Evolutionary conservation across 2,329 filamentous ascomycete species (phyloP).

Genomic region (Fusarium sp.): DNA sequence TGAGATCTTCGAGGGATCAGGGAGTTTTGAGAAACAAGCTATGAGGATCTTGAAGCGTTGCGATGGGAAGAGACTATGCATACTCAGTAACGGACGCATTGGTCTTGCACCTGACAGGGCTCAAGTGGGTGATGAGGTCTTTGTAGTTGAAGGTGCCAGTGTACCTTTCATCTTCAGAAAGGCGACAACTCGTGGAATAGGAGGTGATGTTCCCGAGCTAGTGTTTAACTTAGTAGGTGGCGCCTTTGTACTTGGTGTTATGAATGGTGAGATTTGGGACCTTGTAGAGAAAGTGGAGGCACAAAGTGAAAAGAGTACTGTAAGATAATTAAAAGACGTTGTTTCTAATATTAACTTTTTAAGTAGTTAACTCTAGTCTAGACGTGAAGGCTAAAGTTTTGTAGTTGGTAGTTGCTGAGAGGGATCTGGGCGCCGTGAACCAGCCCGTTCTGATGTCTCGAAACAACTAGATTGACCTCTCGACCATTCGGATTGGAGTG

Average conservation of each 20-base stretch:
- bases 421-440: too few relatives aligned
- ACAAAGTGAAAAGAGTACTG: accelerated
- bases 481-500: too few relatives aligned
- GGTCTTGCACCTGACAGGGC: not conserved
- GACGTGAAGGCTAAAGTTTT: accelerated
- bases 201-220: accelerated
- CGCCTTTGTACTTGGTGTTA: not conserved
- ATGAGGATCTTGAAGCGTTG: not conserved
- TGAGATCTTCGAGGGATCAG: not conserved
- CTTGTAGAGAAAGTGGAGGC: accelerated
- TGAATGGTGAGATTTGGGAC: not conserved
- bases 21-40: not conserved
- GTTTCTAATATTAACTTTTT: accelerated
- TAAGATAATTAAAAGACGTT: accelerated
- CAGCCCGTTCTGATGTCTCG: accelerated
- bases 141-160: not conserved
- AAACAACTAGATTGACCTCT: not conserved
- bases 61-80: not conserved
- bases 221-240: not conserved
- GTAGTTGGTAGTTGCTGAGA: accelerated
- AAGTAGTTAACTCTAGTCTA: accelerated
- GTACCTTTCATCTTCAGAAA: not conserved
- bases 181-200: accelerated
- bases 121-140: not conserved
- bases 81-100: not conserved